Conservation (phyloP, 139 green algal species). For the Tetradesmus obliquus region DNA sequence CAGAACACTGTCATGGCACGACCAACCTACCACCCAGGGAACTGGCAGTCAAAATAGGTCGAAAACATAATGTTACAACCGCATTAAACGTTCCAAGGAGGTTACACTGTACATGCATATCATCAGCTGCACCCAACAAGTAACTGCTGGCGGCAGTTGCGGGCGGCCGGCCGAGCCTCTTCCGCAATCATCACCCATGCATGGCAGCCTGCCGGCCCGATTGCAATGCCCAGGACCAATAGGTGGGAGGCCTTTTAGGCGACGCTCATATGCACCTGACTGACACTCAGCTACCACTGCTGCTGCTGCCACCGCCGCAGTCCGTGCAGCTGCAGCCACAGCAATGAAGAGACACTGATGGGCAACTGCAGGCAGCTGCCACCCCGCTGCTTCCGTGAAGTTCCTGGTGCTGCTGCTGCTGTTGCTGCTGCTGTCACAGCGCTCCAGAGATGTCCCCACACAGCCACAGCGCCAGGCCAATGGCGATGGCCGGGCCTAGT, state of each 20-base stretch:
- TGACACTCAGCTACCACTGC: background rate
- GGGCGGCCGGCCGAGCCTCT: background rate
- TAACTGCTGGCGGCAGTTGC: background rate
- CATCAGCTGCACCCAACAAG: background rate
- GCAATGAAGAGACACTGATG: background rate
- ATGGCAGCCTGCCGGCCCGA: background rate
- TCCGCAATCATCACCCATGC: background rate
- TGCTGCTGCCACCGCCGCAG: background rate
- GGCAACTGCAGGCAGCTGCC: too few species aligned
- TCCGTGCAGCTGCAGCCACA: background rate
- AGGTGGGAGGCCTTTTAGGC: background rate
- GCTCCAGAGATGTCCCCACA: conserved; percentile 34
- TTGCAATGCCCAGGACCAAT: background rate
- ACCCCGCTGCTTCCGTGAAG: too few species aligned
- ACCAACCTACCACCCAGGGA: too few species aligned
- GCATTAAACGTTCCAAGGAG: too few species aligned
- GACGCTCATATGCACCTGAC: background rate
- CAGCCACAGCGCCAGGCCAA: conserved; percentile 7
- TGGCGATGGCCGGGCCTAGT: background rate
- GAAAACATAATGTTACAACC: too few species aligned
- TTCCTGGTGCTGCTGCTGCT: background rate
- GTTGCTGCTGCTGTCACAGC: background rate
- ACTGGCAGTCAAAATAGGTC: too few species aligned
- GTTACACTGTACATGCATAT: background rate
- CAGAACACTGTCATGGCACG: too few species aligned